Evolutionary conservation across 768 basidiomycete genomes (phyloP).

Genomic region (Podaxis sp.): DNA sequence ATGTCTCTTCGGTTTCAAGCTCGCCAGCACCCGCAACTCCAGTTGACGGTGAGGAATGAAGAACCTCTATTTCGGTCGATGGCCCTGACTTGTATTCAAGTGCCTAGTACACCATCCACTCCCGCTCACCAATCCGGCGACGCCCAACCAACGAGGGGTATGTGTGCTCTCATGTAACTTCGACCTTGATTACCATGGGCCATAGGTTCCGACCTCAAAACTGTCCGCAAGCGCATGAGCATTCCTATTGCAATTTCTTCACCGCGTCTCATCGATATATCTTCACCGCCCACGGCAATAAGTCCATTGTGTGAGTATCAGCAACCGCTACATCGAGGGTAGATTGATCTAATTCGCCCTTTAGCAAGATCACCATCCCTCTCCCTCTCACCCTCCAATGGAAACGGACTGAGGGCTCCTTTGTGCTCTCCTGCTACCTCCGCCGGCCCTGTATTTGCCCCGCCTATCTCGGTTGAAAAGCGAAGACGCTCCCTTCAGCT

Average conservation of each 20-base stretch:
- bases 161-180: background rate
- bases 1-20: conserved; percentile 6
- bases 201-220: conserved; percentile 4
- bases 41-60: conserved; percentile 2
- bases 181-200: background rate
- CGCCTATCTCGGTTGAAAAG: background rate
- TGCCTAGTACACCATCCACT: conserved; percentile 1
- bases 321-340: background rate
- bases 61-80: background rate
- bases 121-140: background rate
- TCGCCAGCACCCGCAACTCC: conserved; percentile 5
- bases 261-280: conserved; percentile 8
- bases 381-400: background rate
- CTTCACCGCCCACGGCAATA: background rate
- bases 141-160: background rate
- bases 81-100: background rate
- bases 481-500: conserved; percentile 4
- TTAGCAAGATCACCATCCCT: background rate
- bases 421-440: background rate
- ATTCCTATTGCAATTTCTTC: conserved; percentile 13
- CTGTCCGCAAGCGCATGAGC: conserved; percentile 7
- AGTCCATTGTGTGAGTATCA: background rate
- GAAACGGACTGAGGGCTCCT: background rate
- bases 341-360: background rate
- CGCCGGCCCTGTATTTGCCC: background rate